phyloP scores from a whole-genome alignment of 345 rosid species.

The Lumnitzera littorea region DNA sequence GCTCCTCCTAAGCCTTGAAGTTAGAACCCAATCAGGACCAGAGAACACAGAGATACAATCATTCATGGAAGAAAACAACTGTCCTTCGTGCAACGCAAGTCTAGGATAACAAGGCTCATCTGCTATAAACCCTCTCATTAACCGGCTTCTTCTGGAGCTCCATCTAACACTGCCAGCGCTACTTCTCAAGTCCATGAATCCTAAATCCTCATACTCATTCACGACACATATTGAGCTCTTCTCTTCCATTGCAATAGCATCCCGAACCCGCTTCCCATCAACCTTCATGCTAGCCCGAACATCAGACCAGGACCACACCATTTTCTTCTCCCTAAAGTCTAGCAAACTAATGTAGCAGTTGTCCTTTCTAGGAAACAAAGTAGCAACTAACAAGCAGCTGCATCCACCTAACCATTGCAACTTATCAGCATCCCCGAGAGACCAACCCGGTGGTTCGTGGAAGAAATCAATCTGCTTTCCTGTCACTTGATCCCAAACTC shows the following conservation, averaged over 20 bases:
- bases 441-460: constrained; percentile 80
- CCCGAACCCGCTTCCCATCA: constrained; percentile 89
- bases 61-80: constrained; percentile 90
- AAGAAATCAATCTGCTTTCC: constrained; percentile 87
- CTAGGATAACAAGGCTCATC: constrained; percentile 94
- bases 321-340: constrained; percentile 74
- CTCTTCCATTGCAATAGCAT: constrained; percentile 91
- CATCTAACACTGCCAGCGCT: constrained; percentile 71
- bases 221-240: constrained; percentile 77
- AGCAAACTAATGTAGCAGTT: constrained; percentile 90
- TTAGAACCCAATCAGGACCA: constrained; percentile 82
- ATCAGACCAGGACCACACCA: constrained; percentile 99
- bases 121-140: constrained; percentile 79
- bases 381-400: constrained; percentile 80
- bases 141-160: constrained; percentile 85
- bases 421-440: constrained; percentile 92
- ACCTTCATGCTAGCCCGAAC: constrained; percentile 41
- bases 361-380: constrained; percentile 91
- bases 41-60: constrained; percentile 81
- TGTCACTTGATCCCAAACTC: constrained; percentile 90
- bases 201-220: constrained; percentile 88
- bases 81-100: constrained; percentile 74
- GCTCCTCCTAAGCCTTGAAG: constrained; percentile 67
- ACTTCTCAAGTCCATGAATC: constrained; percentile 83
- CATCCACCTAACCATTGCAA: constrained; percentile 70